Evolutionary conservation across 345 rosid species (phyloP).

Genomic region (Raphanus raphanistrum): DNA sequence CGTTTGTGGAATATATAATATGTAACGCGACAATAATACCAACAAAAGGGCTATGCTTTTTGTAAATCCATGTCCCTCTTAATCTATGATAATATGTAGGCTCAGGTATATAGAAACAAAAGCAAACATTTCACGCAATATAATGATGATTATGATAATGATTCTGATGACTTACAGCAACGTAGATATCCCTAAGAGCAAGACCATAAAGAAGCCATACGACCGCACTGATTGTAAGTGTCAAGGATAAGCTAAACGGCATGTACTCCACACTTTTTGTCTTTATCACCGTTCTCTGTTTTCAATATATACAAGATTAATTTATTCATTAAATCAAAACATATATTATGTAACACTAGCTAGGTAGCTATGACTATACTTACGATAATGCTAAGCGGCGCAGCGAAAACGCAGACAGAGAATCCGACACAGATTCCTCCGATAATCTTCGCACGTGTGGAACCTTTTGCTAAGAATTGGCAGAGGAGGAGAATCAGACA

Average conservation of each 20-base stretch:
- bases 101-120: slow-evolving; percentile 36
- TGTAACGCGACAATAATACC: slow-evolving; percentile 35
- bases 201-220: slow-evolving; percentile 60
- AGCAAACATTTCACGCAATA: slow-evolving; percentile 25
- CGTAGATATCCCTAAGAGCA: slow-evolving; percentile 46
- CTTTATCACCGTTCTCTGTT: slow-evolving; percentile 48
- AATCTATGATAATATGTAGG: slow-evolving; percentile 25
- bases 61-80: slow-evolving; percentile 18
- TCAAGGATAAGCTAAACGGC: slow-evolving; percentile 57
- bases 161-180: slow-evolving; percentile 47
- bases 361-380: slow-evolving; percentile 7
- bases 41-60: slow-evolving; percentile 34
- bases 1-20: slow-evolving; percentile 15
- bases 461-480: slow-evolving; percentile 48
- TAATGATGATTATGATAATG: slow-evolving; percentile 7
- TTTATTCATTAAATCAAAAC: not conserved
- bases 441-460: slow-evolving; percentile 44
- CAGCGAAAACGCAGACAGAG: slow-evolving; percentile 58
- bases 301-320: not conserved
- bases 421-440: slow-evolving; percentile 60
- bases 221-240: slow-evolving; percentile 57
- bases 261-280: slow-evolving; percentile 72
- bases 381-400: slow-evolving; percentile 65
- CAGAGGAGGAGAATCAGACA: slow-evolving; percentile 46
- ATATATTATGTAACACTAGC: not conserved